Conservation (phyloP, 2,329 filamentous ascomycete genomes). For the Fusarium decemcellulare region DNA sequence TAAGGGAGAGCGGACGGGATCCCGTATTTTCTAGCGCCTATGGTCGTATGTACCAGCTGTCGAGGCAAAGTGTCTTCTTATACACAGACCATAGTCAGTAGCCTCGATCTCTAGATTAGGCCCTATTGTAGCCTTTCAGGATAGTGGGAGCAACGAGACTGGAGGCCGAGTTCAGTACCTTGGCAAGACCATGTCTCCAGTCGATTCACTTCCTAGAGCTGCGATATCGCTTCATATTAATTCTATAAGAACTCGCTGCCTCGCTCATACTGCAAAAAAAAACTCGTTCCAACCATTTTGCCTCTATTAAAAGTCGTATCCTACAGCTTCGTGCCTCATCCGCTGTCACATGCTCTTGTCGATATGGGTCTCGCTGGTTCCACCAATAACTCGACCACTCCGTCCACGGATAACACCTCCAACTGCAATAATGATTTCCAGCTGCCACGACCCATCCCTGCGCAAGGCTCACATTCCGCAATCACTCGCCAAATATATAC, state of each 20-base stretch:
- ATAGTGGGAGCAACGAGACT: neutral
- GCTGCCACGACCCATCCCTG: conserved; percentile 4
- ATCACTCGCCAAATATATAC: conserved; percentile 40
- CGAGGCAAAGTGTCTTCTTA: neutral
- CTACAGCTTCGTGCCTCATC: conserved; percentile 39
- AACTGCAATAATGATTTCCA: conserved; percentile 9
- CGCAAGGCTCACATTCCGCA: conserved; percentile 16
- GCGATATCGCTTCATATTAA: conserved; percentile 21
- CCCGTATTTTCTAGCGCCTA: conserved; percentile 25
- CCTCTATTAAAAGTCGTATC: conserved; percentile 42
- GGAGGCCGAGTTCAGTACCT: neutral
- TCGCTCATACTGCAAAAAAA: neutral
- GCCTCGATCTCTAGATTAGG: neutral
- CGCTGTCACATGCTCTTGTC: conserved; percentile 15
- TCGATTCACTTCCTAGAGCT: neutral
- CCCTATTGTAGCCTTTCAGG: neutral
- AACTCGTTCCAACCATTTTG: conserved; percentile 29
- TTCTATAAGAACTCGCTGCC: conserved; percentile 15
- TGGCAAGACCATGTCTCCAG: neutral
- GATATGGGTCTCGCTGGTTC: conserved; percentile 2
- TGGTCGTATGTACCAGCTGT: conserved; percentile 21
- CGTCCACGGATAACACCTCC: conserved; percentile 7
- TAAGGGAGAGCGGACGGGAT: conserved; percentile 26
- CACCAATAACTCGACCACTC: conserved; percentile 11
- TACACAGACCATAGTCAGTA: neutral